Evolutionary conservation across 169 alveolate species (phyloP).

Genomic region (Plasmodium inui): DNA sequence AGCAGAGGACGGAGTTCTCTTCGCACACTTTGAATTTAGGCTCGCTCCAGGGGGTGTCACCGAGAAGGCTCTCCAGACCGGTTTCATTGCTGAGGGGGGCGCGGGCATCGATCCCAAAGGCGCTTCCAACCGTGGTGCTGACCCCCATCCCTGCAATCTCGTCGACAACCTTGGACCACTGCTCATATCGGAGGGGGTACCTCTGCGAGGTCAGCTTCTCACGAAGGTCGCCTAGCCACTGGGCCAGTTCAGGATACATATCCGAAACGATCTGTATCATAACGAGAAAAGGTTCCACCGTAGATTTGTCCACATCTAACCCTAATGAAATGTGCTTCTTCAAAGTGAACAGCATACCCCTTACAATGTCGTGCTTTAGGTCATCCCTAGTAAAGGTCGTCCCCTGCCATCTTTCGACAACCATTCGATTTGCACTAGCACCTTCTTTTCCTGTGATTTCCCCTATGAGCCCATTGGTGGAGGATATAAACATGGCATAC

Average conservation of each 20-base stretch:
- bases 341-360: slow-evolving; percentile 40
- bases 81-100: background rate
- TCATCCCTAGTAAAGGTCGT: slow-evolving; percentile 2
- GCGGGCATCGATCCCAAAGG: too few species aligned
- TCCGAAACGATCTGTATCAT: slow-evolving; percentile 26
- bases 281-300: slow-evolving; percentile 23
- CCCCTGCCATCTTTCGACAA: slow-evolving; percentile 13
- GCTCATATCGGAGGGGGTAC: slow-evolving; percentile 30
- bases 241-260: slow-evolving; percentile 23
- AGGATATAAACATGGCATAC: background rate
- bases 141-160: background rate
- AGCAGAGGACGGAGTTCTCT: slow-evolving; percentile 24
- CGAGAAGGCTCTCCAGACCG: background rate
- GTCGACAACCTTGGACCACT: slow-evolving; percentile 18
- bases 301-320: background rate
- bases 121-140: background rate
- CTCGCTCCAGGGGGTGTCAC: background rate
- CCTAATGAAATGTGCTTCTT: slow-evolving; percentile 21
- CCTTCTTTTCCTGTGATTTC: background rate
- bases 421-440: background rate
- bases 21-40: slow-evolving; percentile 29
- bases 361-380: slow-evolving; percentile 58
- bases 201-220: background rate
- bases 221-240: background rate
- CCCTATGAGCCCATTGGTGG: background rate